Conservation (phyloP, 441 rosid genomes). For the Erodium moschatum region DNA sequence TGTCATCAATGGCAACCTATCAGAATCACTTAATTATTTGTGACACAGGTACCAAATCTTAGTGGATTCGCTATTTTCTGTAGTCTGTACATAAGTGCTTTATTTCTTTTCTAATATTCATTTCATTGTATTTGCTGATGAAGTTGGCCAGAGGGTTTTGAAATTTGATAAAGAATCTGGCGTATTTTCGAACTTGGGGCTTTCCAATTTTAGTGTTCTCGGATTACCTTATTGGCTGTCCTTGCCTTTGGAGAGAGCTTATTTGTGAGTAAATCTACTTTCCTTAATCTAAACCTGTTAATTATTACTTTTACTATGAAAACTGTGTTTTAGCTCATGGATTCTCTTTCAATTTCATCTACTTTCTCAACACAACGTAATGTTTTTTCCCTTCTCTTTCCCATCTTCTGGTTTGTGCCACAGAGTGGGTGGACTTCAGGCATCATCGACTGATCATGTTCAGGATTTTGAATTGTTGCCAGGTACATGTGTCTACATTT, state of each 20-base stretch:
- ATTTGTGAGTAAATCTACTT: conserved; percentile 43
- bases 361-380: conserved; percentile 10
- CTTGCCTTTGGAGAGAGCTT: conserved; percentile 58
- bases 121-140: conserved; percentile 22
- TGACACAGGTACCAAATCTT: conserved; percentile 48
- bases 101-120: conserved; percentile 18
- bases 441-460: conserved; percentile 39
- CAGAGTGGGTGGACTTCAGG: conserved; percentile 44
- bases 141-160: conserved; percentile 73
- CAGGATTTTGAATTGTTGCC: conserved; percentile 58
- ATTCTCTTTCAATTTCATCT: conserved; percentile 10
- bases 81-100: conserved; percentile 14
- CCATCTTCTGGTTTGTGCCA: conserved; percentile 18
- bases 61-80: conserved; percentile 11
- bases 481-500: conserved; percentile 33
- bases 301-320: background rate
- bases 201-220: conserved; percentile 67
- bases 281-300: background rate
- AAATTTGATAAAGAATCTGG: conserved; percentile 54
- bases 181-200: conserved; percentile 43
- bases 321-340: background rate
- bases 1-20: conserved; percentile 49
- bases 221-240: conserved; percentile 86
- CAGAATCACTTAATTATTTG: conserved; percentile 45
- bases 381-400: background rate